Evolutionary conservation across 208 protist species (phyloP), one percentile per base, ranked within the genome.

Genomic region (Leishmania major): DNA sequence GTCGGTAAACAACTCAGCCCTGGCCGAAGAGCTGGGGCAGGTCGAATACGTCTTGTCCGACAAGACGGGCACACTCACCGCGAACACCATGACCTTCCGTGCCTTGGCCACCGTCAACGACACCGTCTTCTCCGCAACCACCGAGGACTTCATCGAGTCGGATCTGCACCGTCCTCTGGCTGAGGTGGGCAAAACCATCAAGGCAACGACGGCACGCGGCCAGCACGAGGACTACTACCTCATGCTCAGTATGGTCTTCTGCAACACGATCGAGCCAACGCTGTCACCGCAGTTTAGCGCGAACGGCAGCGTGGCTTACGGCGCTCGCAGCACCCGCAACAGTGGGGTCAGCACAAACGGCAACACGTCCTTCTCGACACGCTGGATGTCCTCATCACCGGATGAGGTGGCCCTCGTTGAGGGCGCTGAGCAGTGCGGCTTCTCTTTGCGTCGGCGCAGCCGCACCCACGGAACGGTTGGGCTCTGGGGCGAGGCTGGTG

Each of bases 51-150:
- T 99, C 4, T 88, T 99, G 45, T 92, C 92, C 17, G 98, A 99
- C 87, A 99, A 99, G 81, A 99, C 98, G 22, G 97, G 97, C 69
- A 99, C 98, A 3, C 86, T 99, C 25, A 99, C 98, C 51, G 77
- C 96, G 55, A 99, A 99, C 77, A 79, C 81, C 17, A 98, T 99
- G 96, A 87, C 83, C 17, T 90, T 96, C 49, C 79, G 77, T 49
- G 84, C 84, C 55, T 69, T 93, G 49, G 89, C 88, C 73, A 89
- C 87, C 51, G 85, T 81, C 25, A 86, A 45, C 19, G 89, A 81
- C 57, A 75, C 43, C 11, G 80, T 85, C 35, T 87, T 88, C 69
- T 75, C 82, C 19, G 62, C 43, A 7, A 73, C 57, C 74, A 84
- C 79, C n/a, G 80, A 73, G 57, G 64, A 87, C 45, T 28, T 59